Percentiles rank a stretch among this genome's conserved stretches.
Evolutionary conservation across 1,284 basidiomycete species (phyloP).

Genomic region (Puccinia triticina): DNA sequence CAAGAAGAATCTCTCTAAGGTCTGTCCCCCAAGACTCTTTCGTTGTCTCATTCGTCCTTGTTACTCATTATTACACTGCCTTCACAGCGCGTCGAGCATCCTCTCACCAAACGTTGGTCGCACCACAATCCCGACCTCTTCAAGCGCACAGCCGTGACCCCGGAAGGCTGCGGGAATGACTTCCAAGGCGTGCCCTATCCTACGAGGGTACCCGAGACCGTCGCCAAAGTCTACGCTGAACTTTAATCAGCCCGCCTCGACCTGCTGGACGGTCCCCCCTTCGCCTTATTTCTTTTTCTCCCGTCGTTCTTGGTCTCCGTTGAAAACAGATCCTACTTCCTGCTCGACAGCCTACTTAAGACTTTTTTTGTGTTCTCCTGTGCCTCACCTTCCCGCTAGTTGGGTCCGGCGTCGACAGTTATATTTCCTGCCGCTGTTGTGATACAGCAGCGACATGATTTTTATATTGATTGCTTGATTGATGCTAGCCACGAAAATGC

Average conservation of each 20-base stretch:
- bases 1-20: conserved; percentile 8
- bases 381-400: not conserved
- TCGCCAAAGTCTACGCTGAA: conserved; percentile 5
- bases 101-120: not conserved
- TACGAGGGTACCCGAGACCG: not conserved
- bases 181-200: conserved; percentile 35
- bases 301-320: too few relatives aligned
- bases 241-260: not conserved
- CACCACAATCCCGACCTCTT: not conserved
- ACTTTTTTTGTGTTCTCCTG: not conserved
- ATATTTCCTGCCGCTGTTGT: not conserved
- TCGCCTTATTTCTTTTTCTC: not conserved
- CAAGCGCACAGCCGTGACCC: not conserved
- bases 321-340: not conserved
- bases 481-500: not conserved
- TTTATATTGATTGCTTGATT: not conserved
- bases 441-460: not conserved
- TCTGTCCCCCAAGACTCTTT: not conserved
- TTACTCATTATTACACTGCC: not conserved
- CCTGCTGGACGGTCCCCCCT: not conserved
- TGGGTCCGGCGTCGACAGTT: not conserved
- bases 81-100: conserved; percentile 3
- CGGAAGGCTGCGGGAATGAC: not conserved
- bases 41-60: not conserved
- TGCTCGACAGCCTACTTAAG: not conserved